Conservation (phyloP, 179 eudicot genomes). For the Spinacia oleracea region DNA sequence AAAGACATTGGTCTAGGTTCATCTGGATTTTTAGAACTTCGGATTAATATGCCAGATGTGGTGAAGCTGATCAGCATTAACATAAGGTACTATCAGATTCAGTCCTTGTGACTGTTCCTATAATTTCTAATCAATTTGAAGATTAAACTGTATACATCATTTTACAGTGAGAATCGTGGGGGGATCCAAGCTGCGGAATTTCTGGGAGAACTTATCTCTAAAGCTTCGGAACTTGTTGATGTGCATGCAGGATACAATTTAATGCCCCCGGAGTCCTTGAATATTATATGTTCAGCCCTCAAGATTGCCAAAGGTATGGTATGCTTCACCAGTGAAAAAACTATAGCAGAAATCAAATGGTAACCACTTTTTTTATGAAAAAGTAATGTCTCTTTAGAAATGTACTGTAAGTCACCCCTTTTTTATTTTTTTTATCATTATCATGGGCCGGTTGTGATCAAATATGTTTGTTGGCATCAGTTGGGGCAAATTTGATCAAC, state of each 20-base stretch:
- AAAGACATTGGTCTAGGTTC: conserved; percentile 72
- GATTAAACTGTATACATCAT: conserved; percentile 15
- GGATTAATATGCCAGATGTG: conserved; percentile 38
- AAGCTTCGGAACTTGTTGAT: conserved; percentile 55
- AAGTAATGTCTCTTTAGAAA: too few relatives aligned
- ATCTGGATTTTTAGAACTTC: conserved; percentile 63
- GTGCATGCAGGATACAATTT: conserved; percentile 68
- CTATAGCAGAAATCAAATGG: not conserved
- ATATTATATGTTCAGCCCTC: conserved; percentile 53
- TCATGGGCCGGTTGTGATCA: not conserved
- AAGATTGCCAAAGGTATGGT: conserved; percentile 75
- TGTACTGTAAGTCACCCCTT: too few relatives aligned
- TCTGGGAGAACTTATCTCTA: conserved; percentile 53
- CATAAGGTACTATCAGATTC: conserved; percentile 92
- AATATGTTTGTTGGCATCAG: not conserved
- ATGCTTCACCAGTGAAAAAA: not conserved
- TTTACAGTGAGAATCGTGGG: conserved; percentile 76
- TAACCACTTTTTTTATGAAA: not conserved
- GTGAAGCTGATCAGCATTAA: conserved; percentile 48
- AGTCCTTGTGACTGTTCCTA: not conserved
- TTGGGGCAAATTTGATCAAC: not conserved
- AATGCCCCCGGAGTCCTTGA: conserved; percentile 67
- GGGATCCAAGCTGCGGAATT: conserved; percentile 72
- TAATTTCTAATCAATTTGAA: not conserved
- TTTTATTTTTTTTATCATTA: too few relatives aligned